Conservation (phyloP, 2,329 filamentous ascomycete species). For the Byssothecium circinans region DNA sequence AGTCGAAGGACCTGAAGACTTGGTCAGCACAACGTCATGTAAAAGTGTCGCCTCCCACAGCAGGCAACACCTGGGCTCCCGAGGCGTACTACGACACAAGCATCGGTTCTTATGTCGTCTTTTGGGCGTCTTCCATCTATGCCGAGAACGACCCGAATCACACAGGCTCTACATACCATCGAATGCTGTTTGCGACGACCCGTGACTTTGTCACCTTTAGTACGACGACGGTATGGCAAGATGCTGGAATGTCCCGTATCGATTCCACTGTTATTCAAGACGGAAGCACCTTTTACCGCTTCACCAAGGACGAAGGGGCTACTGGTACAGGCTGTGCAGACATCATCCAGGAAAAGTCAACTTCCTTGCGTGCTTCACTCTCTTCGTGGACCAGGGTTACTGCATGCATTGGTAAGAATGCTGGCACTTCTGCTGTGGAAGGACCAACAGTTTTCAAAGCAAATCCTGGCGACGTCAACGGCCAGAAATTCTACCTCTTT, state of each 20-base stretch:
- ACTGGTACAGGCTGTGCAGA: conserved; percentile 55
- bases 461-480: conserved; percentile 53
- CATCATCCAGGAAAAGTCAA: conserved; percentile 57
- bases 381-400: conserved; percentile 50
- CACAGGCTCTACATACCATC: conserved; percentile 51
- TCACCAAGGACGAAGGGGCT: conserved; percentile 59
- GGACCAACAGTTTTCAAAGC: conserved; percentile 57
- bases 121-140: conserved; percentile 55
- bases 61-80: conserved; percentile 59
- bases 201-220: conserved; percentile 56
- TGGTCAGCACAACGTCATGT: conserved; percentile 57
- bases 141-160: conserved; percentile 45
- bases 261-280: conserved; percentile 56
- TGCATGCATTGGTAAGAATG: conserved; percentile 55
- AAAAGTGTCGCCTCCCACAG: conserved; percentile 52
- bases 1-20: conserved; percentile 53
- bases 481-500: conserved; percentile 59
- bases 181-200: conserved; percentile 57
- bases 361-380: conserved; percentile 46
- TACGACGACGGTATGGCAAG: conserved; percentile 54
- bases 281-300: conserved; percentile 52
- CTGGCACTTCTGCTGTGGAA: conserved; percentile 54
- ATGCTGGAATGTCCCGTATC: conserved; percentile 55
- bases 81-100: conserved; percentile 55
- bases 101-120: conserved; percentile 48